Evolutionary conservation across 2,329 filamentous ascomycete species (phyloP).

Genomic region (Pseudopithomyces chartarum): DNA sequence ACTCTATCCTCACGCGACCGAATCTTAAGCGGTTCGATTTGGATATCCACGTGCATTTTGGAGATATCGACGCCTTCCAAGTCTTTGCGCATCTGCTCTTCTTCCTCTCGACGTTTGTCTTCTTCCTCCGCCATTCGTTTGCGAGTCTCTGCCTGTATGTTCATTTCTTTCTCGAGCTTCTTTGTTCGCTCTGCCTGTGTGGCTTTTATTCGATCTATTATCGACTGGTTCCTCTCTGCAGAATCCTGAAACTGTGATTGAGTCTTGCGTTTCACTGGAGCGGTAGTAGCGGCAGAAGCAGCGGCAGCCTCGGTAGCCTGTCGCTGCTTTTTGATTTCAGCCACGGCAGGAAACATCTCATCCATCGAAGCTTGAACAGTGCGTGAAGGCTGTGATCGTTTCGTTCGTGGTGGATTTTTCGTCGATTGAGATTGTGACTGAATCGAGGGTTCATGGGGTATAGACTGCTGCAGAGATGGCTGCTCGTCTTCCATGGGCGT

Average conservation of each 20-base stretch:
- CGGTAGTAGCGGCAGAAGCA: conserved; percentile 21
- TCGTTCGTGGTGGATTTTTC: conserved; percentile 32
- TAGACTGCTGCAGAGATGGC: conserved; percentile 22
- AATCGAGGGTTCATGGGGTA: conserved; percentile 16
- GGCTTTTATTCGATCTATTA: conserved; percentile 49
- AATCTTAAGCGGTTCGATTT: conserved; percentile 78
- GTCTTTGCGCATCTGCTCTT: conserved; percentile 63
- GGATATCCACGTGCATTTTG: conserved; percentile 73
- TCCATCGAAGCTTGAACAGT: conserved; percentile 60
- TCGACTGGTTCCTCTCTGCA: conserved; percentile 20
- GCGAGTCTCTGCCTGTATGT: conserved; percentile 60
- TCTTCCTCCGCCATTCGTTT: conserved; percentile 58
- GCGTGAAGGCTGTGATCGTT: conserved; percentile 44
- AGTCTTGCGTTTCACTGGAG: conserved; percentile 31
- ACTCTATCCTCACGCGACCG: conserved; percentile 43
- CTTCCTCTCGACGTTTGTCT: conserved; percentile 62
- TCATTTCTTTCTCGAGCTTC: conserved; percentile 62
- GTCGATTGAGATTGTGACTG: conserved; percentile 21
- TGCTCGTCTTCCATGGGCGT: conserved; percentile 31
- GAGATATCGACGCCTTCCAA: conserved; percentile 71
- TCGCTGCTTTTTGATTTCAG: conserved; percentile 78
- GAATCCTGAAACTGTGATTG: conserved; percentile 48
- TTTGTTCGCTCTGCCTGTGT: conserved; percentile 41
- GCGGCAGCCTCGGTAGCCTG: conserved; percentile 29
- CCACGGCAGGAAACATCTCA: conserved; percentile 74